Evolutionary conservation across 2,329 filamentous ascomycete genomes (phyloP).

Genomic region (Podosphaera fusca): DNA sequence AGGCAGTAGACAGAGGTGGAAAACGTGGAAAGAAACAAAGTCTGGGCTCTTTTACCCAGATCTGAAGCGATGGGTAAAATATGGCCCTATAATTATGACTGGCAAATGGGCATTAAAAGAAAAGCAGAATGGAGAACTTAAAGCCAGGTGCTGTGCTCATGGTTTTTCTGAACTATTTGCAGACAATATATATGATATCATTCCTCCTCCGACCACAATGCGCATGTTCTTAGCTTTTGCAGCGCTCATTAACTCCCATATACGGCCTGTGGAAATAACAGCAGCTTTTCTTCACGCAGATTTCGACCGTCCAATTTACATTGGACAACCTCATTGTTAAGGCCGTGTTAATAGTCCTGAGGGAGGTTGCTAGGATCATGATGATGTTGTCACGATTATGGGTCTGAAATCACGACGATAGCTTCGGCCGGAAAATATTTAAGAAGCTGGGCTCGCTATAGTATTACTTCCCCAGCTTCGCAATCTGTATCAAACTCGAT

Average conservation of each 20-base stretch:
- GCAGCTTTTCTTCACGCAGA: not conserved
- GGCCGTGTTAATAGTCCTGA: no score
- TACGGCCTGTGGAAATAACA: not conserved
- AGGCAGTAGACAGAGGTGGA: not conserved
- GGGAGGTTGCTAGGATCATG: no score
- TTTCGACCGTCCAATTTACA: not conserved
- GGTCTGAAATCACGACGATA: no score
- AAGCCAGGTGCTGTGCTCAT: conserved; percentile 1
- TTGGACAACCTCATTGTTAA: not conserved
- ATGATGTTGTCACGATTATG: no score
- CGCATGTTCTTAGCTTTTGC: not conserved
- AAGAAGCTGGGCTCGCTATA: no score
- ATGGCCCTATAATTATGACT: not conserved
- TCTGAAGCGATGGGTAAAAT: not conserved
- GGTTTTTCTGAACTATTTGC: not conserved
- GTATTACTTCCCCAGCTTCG: no score
- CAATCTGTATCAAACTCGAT: no score
- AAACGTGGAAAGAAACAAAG: not conserved
- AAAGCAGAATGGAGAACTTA: not conserved
- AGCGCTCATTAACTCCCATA: not conserved
- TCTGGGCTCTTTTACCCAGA: not conserved
- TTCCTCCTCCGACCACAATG: not conserved
- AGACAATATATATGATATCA: not conserved
- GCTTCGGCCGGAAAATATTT: no score
- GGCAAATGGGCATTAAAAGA: not conserved